phyloP scores from a whole-genome alignment of 371 early-diverging fungal genomes.

The Mortierella sp. region DNA sequence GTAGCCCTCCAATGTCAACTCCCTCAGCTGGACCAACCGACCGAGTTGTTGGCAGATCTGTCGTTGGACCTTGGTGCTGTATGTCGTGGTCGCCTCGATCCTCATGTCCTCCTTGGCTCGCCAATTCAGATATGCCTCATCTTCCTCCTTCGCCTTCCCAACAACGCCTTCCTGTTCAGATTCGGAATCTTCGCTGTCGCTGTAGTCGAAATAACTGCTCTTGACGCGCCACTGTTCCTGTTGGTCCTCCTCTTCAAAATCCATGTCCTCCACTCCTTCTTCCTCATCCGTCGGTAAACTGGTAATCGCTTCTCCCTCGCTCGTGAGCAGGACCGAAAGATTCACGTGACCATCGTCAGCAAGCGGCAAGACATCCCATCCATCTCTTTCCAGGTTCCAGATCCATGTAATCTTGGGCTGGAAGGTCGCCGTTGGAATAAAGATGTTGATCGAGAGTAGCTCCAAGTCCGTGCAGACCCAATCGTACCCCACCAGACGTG shows the following conservation, averaged over 20 bases:
- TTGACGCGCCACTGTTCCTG: neutral
- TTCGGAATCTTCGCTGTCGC: constrained; percentile 2
- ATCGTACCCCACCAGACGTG: constrained; percentile 17
- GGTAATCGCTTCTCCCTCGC: neutral
- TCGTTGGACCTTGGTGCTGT: constrained; percentile 12
- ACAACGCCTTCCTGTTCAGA: neutral
- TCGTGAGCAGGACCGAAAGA: neutral
- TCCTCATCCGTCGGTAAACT: neutral
- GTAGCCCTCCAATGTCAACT: constrained; percentile 32
- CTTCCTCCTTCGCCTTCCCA: neutral
- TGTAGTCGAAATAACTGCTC: neutral
- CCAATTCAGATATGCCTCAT: neutral
- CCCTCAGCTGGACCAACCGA: constrained; percentile 18
- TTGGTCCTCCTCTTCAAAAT: neutral
- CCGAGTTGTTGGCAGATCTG: constrained; percentile 37
- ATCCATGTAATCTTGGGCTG: constrained; percentile 1
- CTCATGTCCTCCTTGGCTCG: neutral
- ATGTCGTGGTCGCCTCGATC: neutral
- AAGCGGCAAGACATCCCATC: neutral
- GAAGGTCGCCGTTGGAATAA: constrained; percentile 1
- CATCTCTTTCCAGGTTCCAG: neutral
- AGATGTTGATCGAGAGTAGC: constrained; percentile 18
- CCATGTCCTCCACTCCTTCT: neutral
- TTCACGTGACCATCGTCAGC: neutral
- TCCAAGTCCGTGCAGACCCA: constrained; percentile 38